Evolutionary conservation across 768 basidiomycete species (phyloP).

Genomic region (Mycena kentingensis): DNA sequence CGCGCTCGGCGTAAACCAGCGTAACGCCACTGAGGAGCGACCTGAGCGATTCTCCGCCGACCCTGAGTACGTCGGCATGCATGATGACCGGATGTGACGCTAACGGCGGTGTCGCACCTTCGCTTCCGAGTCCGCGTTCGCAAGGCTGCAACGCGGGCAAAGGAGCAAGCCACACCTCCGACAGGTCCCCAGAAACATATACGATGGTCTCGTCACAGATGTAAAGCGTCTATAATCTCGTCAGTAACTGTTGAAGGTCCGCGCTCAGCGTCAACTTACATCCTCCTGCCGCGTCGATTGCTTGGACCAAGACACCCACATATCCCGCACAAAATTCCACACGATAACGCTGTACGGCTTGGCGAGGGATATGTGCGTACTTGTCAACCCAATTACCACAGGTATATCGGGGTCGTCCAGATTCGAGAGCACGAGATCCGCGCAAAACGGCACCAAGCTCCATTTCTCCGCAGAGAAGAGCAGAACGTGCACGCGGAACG

Average conservation of each 20-base stretch:
- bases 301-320: slow-evolving; percentile 12
- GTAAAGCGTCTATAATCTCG: slow-evolving; percentile 7
- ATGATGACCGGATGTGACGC: neutral
- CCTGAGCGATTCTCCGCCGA: neutral
- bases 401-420: neutral
- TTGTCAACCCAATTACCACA: slow-evolving; percentile 5
- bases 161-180: neutral
- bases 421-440: slow-evolving; percentile 2
- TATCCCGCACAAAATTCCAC: slow-evolving; percentile 17
- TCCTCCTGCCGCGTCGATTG: neutral
- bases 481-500: slow-evolving; percentile 11
- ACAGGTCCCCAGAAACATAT: slow-evolving; percentile 1
- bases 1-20: slow-evolving; percentile 17
- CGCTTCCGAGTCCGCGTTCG: neutral
- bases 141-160: slow-evolving; percentile 6
- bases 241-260: neutral
- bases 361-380: slow-evolving; percentile 5
- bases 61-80: neutral
- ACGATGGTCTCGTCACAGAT: slow-evolving; percentile 13
- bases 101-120: neutral
- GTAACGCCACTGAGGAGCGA: slow-evolving; percentile 13
- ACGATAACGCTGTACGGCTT: neutral
- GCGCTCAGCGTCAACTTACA: neutral
- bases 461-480: slow-evolving; percentile 4
- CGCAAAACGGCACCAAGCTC: neutral